Evolutionary conservation across 1,139 yeast genomes (phyloP), one percentile per base, ranked within the genome.

Genomic region (Arxiozyma bovina): DNA sequence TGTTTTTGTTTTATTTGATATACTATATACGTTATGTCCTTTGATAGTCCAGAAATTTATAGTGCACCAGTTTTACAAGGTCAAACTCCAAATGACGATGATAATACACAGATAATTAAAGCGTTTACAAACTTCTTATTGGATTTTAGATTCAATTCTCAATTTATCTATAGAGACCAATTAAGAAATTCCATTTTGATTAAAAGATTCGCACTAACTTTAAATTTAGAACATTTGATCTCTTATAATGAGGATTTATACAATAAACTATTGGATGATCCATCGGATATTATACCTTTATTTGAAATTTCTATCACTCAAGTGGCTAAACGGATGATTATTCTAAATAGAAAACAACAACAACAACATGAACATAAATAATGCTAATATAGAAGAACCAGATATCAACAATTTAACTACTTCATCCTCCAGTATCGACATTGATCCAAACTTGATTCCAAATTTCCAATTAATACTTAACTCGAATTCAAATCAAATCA

Each of bases 251-350:
- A 90, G 66, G 96, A 88, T 61, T 76, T 94, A 55, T 91, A 90
- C 66, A 93, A 90, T 70, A 81, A 82, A 61, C 75, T 94, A 59
- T 74, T 83, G 54, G 96, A 89, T 65, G 94, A 88, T 64, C 99
- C 99, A 0, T 77, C 86, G 1, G 97, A 89, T 54, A 82, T 88
- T 78, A 82, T 93, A 44, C 96, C 97, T 1, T 72, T 90, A 55
- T 91, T 94, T 65, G 99, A 94, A 69, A 77, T 72, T 51, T 97
- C 98, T 50, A 89, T 90, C 56, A 85, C 95, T 9, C 95, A 87
- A 58, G 91, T 90, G 45, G 98, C 98, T 6, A 84, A 85, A 63
- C 75, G 94, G 64, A 84, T 90, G 57, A 84, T 69, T 73, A 84
- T 58, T 74, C 83, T 53, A 75, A 76, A 78, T 42, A 83, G 78